Base-by-base conservation (phyloP, 2,329 filamentous ascomycete species). In the Paracorniculantispora psalliotae region DNA sequence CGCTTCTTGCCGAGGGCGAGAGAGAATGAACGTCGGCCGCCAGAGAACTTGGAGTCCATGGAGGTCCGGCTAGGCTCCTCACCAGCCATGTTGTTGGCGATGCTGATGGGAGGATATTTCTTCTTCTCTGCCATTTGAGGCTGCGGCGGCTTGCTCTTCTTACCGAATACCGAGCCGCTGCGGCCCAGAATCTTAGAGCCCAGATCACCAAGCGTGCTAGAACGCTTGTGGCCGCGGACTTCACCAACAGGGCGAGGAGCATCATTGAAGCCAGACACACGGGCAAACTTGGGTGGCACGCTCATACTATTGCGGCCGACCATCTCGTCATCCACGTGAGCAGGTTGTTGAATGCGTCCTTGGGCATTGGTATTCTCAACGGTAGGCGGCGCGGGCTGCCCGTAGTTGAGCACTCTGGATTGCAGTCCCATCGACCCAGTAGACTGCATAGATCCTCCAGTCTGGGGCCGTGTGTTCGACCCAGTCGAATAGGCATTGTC, bases 281-380 rank as follows among this genome's bases (percentile, higher is more conserved):
- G 73, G n/a, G 81, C 79, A 62, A 85, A 82, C 66, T 86, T 88
- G 67, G 76, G 73, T 59, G 79, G 82, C 64, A 80, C 81, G 68
- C 73, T 84, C 60, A 88, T 69, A 79, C 88, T 77, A 70, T 85
- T 69, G 73, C 87, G 76, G 77, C 86, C 70, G 51, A 13, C 41
- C 50, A 88, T 82, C 21, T 88, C 89, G 33, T 93, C 91, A 63
- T 84, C 85, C 3, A 59, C 62, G 41, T 67, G 69, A 1, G 66
- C 65, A 67, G 90, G 90, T 70, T 96, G 93, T 64, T 94, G 90
- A 67, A 97, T 91, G 63, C 89, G 89, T 63, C 92, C 93, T 71
- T 96, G 90, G 4, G 84, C 92, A 72, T 94, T 96, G 55, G 92
- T 94, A 65, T 89, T 88, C 51, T 92, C 92, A 61, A 97, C 87